phyloP scores from a whole-genome alignment of 306 rosid genomes.

The Prunus campanulata region DNA sequence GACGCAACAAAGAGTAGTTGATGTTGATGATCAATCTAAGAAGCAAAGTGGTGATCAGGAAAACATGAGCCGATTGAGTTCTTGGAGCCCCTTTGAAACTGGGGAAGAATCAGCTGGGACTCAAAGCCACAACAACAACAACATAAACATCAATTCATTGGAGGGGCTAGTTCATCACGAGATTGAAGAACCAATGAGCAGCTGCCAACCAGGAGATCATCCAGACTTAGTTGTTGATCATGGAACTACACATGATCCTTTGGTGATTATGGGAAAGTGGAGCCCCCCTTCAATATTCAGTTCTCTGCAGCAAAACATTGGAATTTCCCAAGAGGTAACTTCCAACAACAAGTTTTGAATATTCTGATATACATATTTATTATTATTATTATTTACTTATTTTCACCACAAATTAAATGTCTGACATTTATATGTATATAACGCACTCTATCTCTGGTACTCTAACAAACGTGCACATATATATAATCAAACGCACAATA shows the following conservation, averaged over 20 bases:
- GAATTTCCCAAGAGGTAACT: conserved; percentile 54
- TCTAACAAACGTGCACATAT: not conserved
- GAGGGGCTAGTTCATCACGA: conserved; percentile 21
- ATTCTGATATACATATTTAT: not conserved
- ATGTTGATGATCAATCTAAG: not conserved
- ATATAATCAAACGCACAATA: not conserved
- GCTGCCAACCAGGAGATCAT: conserved; percentile 11
- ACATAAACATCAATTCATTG: not conserved
- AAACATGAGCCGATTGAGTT: conserved; percentile 21
- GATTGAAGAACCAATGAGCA: conserved; percentile 35
- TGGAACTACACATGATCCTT: conserved; percentile 23
- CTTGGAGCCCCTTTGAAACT: conserved; percentile 64
- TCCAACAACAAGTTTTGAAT: not conserved
- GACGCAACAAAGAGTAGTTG: too few species aligned
- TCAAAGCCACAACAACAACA: conserved; percentile 35
- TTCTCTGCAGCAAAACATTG: conserved; percentile 39
- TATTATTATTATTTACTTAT: not conserved
- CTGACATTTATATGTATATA: not conserved
- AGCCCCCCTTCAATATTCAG: conserved; percentile 48
- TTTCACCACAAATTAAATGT: not conserved
- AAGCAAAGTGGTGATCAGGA: not conserved
- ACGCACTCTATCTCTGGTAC: not conserved
- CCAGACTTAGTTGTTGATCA: conserved; percentile 23
- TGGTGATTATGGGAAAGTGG: conserved; percentile 50
- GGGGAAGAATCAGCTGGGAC: conserved; percentile 49